Evolutionary conservation across 768 basidiomycete species (phyloP), one percentile per base, ranked within the genome.

Genomic region (Kwoniella sp.): DNA sequence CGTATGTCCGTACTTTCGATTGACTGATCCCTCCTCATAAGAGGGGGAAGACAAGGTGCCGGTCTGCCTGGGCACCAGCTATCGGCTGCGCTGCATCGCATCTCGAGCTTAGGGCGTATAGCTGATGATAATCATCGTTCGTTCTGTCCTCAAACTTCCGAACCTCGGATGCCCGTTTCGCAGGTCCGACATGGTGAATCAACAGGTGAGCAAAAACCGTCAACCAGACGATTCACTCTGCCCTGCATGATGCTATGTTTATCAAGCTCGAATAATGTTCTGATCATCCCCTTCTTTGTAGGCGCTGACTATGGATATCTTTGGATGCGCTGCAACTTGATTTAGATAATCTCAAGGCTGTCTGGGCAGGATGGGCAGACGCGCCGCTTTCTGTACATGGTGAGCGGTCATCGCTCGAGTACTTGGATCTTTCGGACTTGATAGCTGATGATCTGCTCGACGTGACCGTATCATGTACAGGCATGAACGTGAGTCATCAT

Each of bases 291-390:
- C 41, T 45, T 45, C 8, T 11, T 20, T 17, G 11, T 8, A 45
- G 11, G 5, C 4, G 41, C 8, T 45, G 34, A 13, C 34, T 17
- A 45, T 45, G 41, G 13, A 55, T 20, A 25, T 56, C n/a, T 23
- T 41, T 47, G 20, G 34, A 28, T 57, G 23, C 54, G 30, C 22
- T 22, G 47, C 15, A 20, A 23, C 56, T n/a, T 47, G 28, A 51
- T 12, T 2, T 56, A 78, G 79, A 81, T 61, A 81, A 81, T 51
- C 63, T 78, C 22, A 74, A 72, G 51, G 58, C 78, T 9, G 37
- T 69, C 13, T 81, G 79, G 79, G 79, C 79, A 34, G 81, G 81
- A 7, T 80, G 76, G 72, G 70, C 80, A 8, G 79, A 82, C 65
- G 78, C 80, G 5, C 78, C 79, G 12, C 63, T 82, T 1, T 80